Conservation (phyloP, 306 rosid species). For the Prosopis cineraria region DNA sequence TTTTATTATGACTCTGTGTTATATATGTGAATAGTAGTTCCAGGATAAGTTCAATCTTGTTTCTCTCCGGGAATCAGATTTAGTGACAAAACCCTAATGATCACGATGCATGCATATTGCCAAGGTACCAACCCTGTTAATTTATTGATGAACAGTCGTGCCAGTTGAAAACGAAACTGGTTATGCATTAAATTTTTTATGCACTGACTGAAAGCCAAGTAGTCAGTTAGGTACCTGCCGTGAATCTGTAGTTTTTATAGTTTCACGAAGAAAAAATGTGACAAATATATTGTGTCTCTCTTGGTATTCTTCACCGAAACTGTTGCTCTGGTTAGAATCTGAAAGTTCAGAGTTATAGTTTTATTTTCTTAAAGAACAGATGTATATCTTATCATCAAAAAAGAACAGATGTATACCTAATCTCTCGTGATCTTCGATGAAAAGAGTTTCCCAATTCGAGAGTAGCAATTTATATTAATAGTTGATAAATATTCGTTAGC, state of each 20-base stretch:
- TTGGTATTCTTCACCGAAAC: neutral
- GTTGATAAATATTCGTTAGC: neutral
- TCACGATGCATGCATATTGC: neutral
- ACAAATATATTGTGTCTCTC: neutral
- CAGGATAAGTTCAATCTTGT: neutral
- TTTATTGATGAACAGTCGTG: neutral
- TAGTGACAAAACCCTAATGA: neutral
- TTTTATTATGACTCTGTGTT: neutral
- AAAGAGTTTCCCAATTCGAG: neutral
- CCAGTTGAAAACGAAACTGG: neutral
- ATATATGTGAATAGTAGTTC: neutral
- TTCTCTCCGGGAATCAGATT: neutral
- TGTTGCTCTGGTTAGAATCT: neutral
- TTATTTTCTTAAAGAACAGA: neutral
- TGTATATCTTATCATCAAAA: neutral
- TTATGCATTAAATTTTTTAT: neutral
- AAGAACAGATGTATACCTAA: neutral
- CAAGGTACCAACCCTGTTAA: neutral
- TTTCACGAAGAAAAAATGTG: conserved; percentile 4
- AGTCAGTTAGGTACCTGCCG: neutral
- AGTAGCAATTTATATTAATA: neutral
- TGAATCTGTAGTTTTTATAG: neutral
- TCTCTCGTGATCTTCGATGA: no score
- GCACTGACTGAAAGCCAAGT: neutral
- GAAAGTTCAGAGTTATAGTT: neutral